Conservation (phyloP, 2,329 filamentous ascomycete genomes). For the Monosporascus sp. region DNA sequence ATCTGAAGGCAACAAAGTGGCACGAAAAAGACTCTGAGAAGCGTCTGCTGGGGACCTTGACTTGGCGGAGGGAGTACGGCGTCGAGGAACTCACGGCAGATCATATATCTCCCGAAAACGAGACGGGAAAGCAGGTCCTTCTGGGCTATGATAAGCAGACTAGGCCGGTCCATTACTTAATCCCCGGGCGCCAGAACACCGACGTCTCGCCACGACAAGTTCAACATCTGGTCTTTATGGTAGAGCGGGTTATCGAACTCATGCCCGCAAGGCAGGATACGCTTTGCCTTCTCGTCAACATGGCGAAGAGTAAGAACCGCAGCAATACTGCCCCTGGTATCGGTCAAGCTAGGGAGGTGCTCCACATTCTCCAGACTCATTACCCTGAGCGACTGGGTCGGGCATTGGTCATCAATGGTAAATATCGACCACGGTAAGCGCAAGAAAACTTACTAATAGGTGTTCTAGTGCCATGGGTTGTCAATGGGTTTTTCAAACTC, state of each 20-base stretch:
- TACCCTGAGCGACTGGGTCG: slow-evolving; percentile 89
- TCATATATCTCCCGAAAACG: slow-evolving; percentile 88
- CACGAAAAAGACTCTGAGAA: slow-evolving; percentile 67
- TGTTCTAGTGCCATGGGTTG: slow-evolving; percentile 74
- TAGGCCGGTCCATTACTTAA: slow-evolving; percentile 86
- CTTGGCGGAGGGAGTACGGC: slow-evolving; percentile 89
- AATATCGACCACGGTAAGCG: slow-evolving; percentile 22
- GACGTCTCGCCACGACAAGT: slow-evolving; percentile 80
- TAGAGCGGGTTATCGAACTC: slow-evolving; percentile 83
- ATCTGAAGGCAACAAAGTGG: slow-evolving; percentile 93
- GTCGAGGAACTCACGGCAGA: slow-evolving; percentile 74
- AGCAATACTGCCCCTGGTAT: slow-evolving; percentile 70
- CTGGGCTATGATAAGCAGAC: slow-evolving; percentile 81
- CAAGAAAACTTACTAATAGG: slow-evolving; percentile 6
- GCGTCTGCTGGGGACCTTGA: slow-evolving; percentile 73
- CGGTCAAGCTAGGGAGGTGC: slow-evolving; percentile 72
- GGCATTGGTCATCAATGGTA: slow-evolving; percentile 84
- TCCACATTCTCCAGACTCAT: slow-evolving; percentile 89
- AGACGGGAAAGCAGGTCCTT: slow-evolving; percentile 91
- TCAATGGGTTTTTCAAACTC: slow-evolving; percentile 91
- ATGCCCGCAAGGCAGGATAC: slow-evolving; percentile 86
- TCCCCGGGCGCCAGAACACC: slow-evolving; percentile 89
- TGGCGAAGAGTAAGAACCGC: slow-evolving; percentile 71
- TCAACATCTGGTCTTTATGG: slow-evolving; percentile 92
- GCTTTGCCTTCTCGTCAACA: slow-evolving; percentile 83